These are phyloP conservation scores for Phialophora verrucosa DNA, from an alignment of 2,329 filamentous ascomycete genomes.

Conservation along the genomic window DNA sequence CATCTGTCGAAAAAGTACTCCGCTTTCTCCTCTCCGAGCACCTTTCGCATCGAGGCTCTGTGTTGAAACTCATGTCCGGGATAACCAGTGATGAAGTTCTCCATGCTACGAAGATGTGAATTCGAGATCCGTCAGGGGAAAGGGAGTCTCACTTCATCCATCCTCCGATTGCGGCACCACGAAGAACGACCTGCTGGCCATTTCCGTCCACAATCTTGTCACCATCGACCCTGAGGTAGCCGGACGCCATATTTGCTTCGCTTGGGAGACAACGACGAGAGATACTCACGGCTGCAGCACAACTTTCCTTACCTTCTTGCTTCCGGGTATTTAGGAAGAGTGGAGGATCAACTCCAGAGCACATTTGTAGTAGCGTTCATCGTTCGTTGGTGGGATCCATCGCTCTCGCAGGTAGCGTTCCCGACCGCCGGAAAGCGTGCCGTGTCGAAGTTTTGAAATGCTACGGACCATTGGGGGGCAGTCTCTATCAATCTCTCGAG, in stretches of 20 bases:
- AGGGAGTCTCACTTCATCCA: conserved; percentile 48
- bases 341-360: background rate
- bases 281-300: background rate
- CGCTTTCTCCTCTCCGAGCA: conserved; percentile 62
- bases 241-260: conserved; percentile 15
- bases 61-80: conserved; percentile 64
- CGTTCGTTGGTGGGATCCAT: background rate
- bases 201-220: conserved; percentile 55
- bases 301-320: background rate
- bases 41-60: conserved; percentile 57
- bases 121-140: background rate
- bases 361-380: background rate
- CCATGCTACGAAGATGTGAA: conserved; percentile 49
- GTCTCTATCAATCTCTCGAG: background rate
- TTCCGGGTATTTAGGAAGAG: conserved; percentile 2
- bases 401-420: background rate
- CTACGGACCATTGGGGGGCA: background rate
- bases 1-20: conserved; percentile 66
- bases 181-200: conserved; percentile 55
- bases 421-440: conserved; percentile 2
- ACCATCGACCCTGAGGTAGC: conserved; percentile 49
- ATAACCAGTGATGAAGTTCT: conserved; percentile 68
- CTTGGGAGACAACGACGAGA: background rate
- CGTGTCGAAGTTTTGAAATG: background rate
- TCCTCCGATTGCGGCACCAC: conserved; percentile 49